Evolutionary conservation across 2,329 filamentous ascomycete genomes (phyloP), one percentile per base, ranked within the genome.

Genomic region (Ophiocordyceps australis): DNA sequence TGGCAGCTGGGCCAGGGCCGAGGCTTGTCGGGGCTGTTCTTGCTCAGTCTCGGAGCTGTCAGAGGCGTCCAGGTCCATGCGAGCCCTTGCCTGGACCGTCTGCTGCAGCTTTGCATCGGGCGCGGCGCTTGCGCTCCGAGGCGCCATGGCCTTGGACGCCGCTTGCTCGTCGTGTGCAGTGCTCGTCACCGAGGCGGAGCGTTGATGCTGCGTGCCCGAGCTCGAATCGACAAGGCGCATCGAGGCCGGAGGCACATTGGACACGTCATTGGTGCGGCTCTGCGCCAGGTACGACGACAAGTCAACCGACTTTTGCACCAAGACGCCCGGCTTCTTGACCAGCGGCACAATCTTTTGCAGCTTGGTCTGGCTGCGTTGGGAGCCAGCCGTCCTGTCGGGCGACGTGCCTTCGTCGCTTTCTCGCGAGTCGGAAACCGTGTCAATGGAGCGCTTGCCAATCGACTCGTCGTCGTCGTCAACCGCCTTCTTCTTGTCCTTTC

Each of bases 51-150:
- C 59, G 5, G 65, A 65, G 27, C 62, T 64, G 33, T 78, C 75
- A 23, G 77, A 75, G 34, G 78, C 74, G 39, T 82, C 77, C 9
- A 82, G 56, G 28, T 74, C 71, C 33, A 74, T 59, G 14, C 74
- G 66, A 11, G 65, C 54, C 33, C 69, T 72, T 2, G 71, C 62
- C 35, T 40, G 46, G 19, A 35, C 30, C 5, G 40, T 29, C 45
- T 70, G 68, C 30, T 61, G 55, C 12, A 62, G 64, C 39, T 62
- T 67, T 3, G 55, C 39, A 20, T 68, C 65, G 21, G 42, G 50
- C 27, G 46, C 55, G 21, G 45, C 39, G 27, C 44, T 47, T 8
- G 37, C 32, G 28, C 38, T 45, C 6, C 39, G 40, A 12, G 37
- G 25, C 4, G 29, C 31, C 14, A 26, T 23, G 16, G 25, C 15